Conservation (phyloP, 257 asterid species). For the Solanum arcanum region DNA sequence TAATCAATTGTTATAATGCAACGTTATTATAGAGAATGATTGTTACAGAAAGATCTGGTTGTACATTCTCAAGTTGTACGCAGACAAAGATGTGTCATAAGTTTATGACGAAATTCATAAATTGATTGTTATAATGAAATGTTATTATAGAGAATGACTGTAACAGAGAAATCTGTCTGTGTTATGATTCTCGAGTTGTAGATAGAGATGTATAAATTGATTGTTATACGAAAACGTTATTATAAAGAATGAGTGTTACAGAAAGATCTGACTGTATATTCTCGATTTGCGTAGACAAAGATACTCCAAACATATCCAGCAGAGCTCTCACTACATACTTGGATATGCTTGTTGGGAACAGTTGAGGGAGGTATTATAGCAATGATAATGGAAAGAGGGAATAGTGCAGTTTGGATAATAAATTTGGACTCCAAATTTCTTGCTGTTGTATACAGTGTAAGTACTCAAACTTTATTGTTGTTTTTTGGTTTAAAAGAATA, state of each 20-base stretch:
- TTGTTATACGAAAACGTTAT: background rate
- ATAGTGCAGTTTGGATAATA: constrained; percentile 63
- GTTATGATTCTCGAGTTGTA: background rate
- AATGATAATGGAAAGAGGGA: constrained; percentile 58
- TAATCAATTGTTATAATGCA: background rate
- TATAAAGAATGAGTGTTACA: background rate
- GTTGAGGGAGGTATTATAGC: constrained; percentile 55
- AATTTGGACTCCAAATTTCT: constrained; percentile 58
- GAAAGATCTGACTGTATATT: background rate
- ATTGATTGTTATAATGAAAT: background rate
- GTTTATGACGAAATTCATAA: background rate
- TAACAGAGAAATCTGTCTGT: background rate
- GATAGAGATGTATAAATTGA: background rate
- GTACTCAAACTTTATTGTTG: constrained; percentile 17
- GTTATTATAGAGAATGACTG: background rate
- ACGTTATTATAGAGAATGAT: no score
- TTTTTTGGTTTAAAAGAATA: background rate
- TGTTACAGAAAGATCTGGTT: no score
- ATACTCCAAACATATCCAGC: constrained; percentile 47
- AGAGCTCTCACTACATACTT: constrained; percentile 71
- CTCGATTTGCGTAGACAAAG: background rate
- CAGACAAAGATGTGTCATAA: background rate
- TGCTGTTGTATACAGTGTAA: constrained; percentile 82
- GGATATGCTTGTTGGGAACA: constrained; percentile 81
- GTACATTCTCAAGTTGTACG: no score